Base-by-base conservation (phyloP, 257 asterid species). In the Solanum virginianum region DNA sequence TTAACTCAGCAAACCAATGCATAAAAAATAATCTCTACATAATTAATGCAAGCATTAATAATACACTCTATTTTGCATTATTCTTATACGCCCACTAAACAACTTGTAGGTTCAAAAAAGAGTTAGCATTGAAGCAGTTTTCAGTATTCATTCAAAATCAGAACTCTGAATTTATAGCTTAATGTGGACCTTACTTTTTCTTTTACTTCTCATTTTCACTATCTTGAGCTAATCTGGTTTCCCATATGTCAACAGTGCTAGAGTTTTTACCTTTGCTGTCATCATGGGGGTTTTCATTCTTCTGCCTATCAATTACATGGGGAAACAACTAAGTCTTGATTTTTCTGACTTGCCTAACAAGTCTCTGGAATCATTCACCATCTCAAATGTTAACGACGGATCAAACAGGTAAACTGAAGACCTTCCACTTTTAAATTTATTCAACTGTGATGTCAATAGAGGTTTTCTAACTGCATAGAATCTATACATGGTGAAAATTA, bases 251-350 rank as follows among this genome's bases (percentile, higher is more conserved):
- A 26, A 84, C 95, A 97, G 99, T 89, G 89, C 95, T 87, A 94
- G 86, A 90, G 91, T 97, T 15, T 97, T 97, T 88, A 62, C 90
- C 84, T 92, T 95, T 92, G 99, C 98, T 22, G 92, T 80, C 63
- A 86, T 91, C 74, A 80, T 95, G 53, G 99, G 99, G 86, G 54
- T 94, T 82, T 90, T 89, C 85, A 86, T 97, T 89, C 98, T 97
- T 87, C 95, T 97, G 84, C 99, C 99, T 9, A 90, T 97, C 92
- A 97, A 97, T 90, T 97, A 89, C 88, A 90, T 92, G 95, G 99
- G 99, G 90, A 92, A 88, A 87, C 98, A 97, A 89, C 89, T 94
- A 54, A 91, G 84, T 86, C 89, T 93, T 51, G 98, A 97, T 91
- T 88, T 95, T 53, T 86, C 90, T 4, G 98, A 92, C 89, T 68